Evolutionary conservation across 2,329 filamentous ascomycete species (phyloP).

Genomic region (Parasarocladium wereldwijsianum): DNA sequence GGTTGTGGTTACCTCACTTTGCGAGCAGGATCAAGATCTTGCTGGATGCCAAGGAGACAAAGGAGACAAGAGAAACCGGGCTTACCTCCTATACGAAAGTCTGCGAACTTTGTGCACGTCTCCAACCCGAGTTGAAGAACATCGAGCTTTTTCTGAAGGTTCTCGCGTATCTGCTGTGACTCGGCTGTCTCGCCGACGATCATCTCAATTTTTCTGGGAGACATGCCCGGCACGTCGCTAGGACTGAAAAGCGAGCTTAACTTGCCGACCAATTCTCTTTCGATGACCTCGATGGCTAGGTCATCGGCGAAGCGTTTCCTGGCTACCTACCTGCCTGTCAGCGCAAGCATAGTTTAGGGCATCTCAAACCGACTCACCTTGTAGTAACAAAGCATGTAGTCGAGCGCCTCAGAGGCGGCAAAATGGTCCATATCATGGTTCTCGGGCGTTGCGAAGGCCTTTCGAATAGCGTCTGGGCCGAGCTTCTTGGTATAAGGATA

Average conservation of each 20-base stretch:
- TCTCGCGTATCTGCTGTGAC: too few relatives aligned
- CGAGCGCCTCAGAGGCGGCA: slow-evolving; percentile 16
- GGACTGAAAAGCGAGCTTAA: slow-evolving; percentile 11
- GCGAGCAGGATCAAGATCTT: too few relatives aligned
- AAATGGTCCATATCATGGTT: slow-evolving; percentile 18
- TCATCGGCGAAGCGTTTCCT: slow-evolving; percentile 18
- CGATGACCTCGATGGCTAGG: slow-evolving; percentile 15
- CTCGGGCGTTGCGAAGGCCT: slow-evolving; percentile 11
- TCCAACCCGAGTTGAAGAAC: too few relatives aligned
- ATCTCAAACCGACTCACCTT: slow-evolving; percentile 11
- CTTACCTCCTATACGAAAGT: too few relatives aligned
- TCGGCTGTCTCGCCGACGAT: slow-evolving; percentile 5
- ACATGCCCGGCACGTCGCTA: slow-evolving; percentile 7
- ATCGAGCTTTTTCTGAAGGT: too few relatives aligned
- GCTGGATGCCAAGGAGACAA: too few relatives aligned
- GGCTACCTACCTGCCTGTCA: slow-evolving; percentile 12
- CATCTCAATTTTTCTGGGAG: slow-evolving; percentile 5
- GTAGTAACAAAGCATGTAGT: slow-evolving; percentile 23
- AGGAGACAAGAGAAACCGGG: too few relatives aligned
- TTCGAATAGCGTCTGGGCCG: slow-evolving; percentile 8
- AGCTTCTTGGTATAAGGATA: slow-evolving; percentile 10
- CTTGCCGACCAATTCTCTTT: slow-evolving; percentile 15
- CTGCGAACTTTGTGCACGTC: too few relatives aligned
- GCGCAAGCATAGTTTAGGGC: slow-evolving; percentile 4
- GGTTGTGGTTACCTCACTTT: too few relatives aligned